Percentiles rank a stretch among this genome's conserved stretches.
Evolutionary conservation across 176 grass and related monocot species (phyloP).

Genomic region (Oryza punctata): DNA sequence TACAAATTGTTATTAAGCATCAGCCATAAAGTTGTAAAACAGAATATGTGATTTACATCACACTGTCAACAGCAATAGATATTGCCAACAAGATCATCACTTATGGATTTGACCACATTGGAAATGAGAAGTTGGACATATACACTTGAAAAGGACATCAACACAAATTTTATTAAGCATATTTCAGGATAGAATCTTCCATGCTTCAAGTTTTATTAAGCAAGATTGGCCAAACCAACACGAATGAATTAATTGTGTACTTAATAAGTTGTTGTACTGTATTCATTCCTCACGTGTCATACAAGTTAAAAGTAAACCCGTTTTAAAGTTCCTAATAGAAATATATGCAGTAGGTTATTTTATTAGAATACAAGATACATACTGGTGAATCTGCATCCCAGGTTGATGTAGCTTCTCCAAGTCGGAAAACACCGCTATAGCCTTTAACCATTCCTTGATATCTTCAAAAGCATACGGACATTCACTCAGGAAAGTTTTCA

Average conservation of each 20-base stretch:
- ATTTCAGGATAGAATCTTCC: not conserved
- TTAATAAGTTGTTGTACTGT: not conserved
- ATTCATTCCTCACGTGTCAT: not conserved
- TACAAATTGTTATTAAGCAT: constrained; percentile 5
- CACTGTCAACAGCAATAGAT: not conserved
- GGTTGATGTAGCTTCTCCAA: constrained; percentile 97
- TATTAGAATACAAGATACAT: constrained; percentile 28
- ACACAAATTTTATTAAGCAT: too few species aligned
- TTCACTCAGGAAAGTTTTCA: not conserved
- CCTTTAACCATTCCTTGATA: constrained; percentile 97
- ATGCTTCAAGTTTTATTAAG: not conserved
- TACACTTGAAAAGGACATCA: not conserved
- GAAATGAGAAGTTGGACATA: not conserved
- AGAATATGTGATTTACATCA: constrained; percentile 3
- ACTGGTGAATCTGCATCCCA: constrained; percentile 99
- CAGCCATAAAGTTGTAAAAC: not conserved
- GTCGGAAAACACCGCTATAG: constrained; percentile 85
- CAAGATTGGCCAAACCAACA: not conserved
- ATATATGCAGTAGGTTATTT: not conserved
- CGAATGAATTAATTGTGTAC: constrained; percentile 15
- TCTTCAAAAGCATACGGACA: constrained; percentile 48
- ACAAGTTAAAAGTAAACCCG: not conserved
- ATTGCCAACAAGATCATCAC: not conserved
- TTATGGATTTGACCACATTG: not conserved
- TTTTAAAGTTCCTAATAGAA: not conserved